phyloP scores from a whole-genome alignment of 352 stramenopile genomes.

The Globisporangium apiculatum region DNA sequence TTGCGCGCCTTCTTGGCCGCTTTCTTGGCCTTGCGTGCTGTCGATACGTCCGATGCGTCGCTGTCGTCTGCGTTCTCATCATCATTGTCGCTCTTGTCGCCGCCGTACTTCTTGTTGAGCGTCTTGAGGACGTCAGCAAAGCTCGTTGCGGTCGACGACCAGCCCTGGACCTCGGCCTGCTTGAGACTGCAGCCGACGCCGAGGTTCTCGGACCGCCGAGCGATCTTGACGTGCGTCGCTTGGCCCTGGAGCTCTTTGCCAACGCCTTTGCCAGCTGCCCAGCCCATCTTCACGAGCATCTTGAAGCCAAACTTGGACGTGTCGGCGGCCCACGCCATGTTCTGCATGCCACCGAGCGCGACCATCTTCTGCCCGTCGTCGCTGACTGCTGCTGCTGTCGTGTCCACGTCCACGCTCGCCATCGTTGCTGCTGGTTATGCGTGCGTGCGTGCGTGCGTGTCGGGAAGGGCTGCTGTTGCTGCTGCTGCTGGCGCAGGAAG shows the following conservation, averaged over 20 bases:
- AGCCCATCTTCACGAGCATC: slow-evolving; percentile 96
- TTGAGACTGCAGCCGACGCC: slow-evolving; percentile 90
- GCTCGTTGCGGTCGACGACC: slow-evolving; percentile 66
- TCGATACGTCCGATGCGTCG: slow-evolving; percentile 22
- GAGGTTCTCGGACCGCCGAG: slow-evolving; percentile 83
- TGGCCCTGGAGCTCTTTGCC: slow-evolving; percentile 91
- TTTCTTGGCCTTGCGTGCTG: slow-evolving; percentile 38
- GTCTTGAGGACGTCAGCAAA: slow-evolving; percentile 83
- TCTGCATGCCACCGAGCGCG: slow-evolving; percentile 77
- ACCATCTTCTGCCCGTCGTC: slow-evolving; percentile 42
- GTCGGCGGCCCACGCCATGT: slow-evolving; percentile 85
- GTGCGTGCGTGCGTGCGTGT: not conserved
- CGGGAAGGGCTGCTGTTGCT: not conserved
- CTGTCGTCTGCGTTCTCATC: slow-evolving; percentile 19
- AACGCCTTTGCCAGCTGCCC: slow-evolving; percentile 89
- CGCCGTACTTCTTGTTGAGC: slow-evolving; percentile 78
- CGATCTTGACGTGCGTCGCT: slow-evolving; percentile 82
- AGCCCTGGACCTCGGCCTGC: slow-evolving; percentile 83
- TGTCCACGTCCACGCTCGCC: slow-evolving; percentile 7
- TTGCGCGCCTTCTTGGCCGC: slow-evolving; percentile 52
- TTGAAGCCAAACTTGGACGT: slow-evolving; percentile 92
- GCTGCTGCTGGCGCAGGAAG: not conserved
- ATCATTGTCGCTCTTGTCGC: slow-evolving; percentile 28
- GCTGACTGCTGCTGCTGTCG: not conserved
- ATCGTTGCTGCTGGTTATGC: slow-evolving; percentile 1